Evolutionary conservation across 345 rosid genomes (phyloP).

Genomic region (Raphanus sativus): DNA sequence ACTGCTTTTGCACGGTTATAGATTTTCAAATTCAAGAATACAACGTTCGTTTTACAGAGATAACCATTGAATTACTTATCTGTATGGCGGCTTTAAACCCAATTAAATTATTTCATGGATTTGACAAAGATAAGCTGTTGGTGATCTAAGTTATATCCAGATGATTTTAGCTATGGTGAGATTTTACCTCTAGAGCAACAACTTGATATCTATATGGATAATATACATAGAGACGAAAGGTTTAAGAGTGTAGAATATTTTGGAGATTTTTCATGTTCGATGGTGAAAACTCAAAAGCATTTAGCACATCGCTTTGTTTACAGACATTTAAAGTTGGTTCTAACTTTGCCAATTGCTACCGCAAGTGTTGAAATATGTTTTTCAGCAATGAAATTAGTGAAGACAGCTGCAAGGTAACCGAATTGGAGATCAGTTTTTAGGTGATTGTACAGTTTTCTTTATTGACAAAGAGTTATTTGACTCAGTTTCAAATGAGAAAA

Average conservation of each 20-base stretch:
- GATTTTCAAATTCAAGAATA: not conserved
- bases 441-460: not conserved
- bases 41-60: not conserved
- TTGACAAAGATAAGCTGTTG: not conserved
- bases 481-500: not conserved
- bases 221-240: not conserved
- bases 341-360: not conserved
- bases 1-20: not conserved
- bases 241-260: not conserved
- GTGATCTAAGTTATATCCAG: too few relatives aligned
- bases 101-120: not conserved
- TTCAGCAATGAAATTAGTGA: not conserved
- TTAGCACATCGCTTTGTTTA: not conserved
- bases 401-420: not conserved
- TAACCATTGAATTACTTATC: not conserved
- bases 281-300: not conserved
- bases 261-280: not conserved
- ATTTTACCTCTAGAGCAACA: too few relatives aligned
- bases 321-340: not conserved
- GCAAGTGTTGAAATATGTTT: not conserved
- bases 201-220: too few relatives aligned
- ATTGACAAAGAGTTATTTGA: not conserved
- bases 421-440: not conserved
- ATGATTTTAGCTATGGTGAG: too few relatives aligned
- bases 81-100: not conserved